Evolutionary conservation across 441 rosid genomes (phyloP).

Genomic region (Populus hybrid): DNA sequence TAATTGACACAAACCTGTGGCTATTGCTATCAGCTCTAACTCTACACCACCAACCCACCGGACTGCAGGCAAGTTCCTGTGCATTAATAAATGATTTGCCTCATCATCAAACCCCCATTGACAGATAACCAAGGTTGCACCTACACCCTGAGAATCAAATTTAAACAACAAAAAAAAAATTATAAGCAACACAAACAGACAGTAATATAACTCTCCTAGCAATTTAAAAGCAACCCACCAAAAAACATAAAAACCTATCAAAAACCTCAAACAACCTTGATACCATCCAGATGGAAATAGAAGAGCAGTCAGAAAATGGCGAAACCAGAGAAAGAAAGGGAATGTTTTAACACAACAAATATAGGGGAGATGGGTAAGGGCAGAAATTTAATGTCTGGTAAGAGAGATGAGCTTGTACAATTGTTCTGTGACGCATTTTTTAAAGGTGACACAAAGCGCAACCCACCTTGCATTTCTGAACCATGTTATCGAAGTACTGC

Average conservation of each 20-base stretch:
- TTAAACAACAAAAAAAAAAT: not conserved
- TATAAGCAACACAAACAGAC: not conserved
- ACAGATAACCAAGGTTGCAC: constrained; percentile 95
- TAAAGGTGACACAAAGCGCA: not conserved
- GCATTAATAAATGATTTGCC: constrained; percentile 95
- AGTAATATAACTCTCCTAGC: not conserved
- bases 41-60: constrained; percentile 99
- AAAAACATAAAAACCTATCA: not conserved
- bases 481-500: constrained; percentile 97
- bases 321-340: not conserved
- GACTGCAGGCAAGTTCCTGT: constrained; percentile 94
- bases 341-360: not conserved
- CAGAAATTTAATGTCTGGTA: not conserved
- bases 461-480: constrained; percentile 90
- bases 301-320: not conserved
- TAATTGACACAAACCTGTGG: constrained; percentile 60
- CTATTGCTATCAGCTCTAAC: constrained; percentile 90
- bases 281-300: not conserved
- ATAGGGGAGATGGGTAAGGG: not conserved
- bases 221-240: not conserved
- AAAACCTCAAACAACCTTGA: not conserved
- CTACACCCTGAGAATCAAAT: constrained; percentile 71
- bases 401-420: constrained; percentile 4
- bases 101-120: constrained; percentile 99
- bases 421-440: not conserved